Evolutionary conservation across 2,329 filamentous ascomycete genomes (phyloP), one percentile per base, ranked within the genome.

Genomic region (Fusarium decemcellulare): DNA sequence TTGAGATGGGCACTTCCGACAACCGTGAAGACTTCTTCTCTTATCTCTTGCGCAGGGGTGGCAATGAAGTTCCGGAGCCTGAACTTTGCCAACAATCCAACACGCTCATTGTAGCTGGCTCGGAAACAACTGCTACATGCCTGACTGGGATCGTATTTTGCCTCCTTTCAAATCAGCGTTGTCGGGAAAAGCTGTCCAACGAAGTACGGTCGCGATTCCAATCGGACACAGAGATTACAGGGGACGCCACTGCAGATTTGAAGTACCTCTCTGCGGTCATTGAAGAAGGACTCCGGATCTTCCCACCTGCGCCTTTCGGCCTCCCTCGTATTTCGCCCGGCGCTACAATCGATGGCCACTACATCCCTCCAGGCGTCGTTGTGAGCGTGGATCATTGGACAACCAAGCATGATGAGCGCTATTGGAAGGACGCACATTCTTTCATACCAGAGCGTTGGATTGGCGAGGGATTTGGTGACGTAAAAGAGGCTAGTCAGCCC

Each of bases 41-140:
- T 3, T 46, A 59, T 8, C 57, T 71, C 11, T 55, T 71, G 4
- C 48, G 50, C 0, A 59, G 54, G 0, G 18, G 18, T 23, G 42
- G 48, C 2, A 42, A 47, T 6, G 36, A 61, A 6, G 48, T 60
- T 14, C 11, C 23, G 0, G 18, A 23, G 18, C 14, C 43, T 16
- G 55, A 71, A 9, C 29, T 71, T 1, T 18, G 59, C 10, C 61
- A 71, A 10, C 68, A 71, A 30, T 65, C 68, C 30, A 71, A 67
- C 10, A 7, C 68, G 11, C 15, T 71, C 3, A 58, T 67, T 10
- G 1, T 68, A 6, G 61, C 65, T 1, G 65, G 68, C 0, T 71
- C 65, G 6, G 68, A 71, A 10, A 71, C 65, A 1, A 61, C 48
- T 0, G 53, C 68, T 10, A 71, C 27, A 2, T n/a, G 60, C 1